These are phyloP conservation scores for Citrus reticulata DNA, from an alignment of 345 rosid species.

Conservation along the genomic window DNA sequence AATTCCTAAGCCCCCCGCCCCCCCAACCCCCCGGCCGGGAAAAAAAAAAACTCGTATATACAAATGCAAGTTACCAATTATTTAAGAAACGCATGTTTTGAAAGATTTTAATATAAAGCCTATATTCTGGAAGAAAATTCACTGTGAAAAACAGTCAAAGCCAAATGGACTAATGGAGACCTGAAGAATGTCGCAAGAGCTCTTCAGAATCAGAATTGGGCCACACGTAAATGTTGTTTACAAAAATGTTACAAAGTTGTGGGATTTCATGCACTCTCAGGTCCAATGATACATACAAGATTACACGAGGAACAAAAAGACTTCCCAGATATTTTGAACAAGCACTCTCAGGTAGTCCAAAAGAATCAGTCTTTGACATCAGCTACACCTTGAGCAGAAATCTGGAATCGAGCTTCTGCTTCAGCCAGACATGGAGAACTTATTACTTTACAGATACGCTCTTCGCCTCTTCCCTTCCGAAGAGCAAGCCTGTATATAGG, in stretches of 20 bases:
- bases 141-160: not conserved
- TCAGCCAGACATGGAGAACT: constrained; percentile 95
- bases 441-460: constrained; percentile 93
- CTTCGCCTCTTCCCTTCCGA: constrained; percentile 94
- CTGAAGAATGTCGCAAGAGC: not conserved
- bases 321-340: not conserved
- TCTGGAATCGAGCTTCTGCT: constrained; percentile 92
- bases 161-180: not conserved
- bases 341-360: not conserved
- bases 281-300: constrained; percentile 4
- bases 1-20: too few species aligned
- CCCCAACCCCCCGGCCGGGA: too few species aligned
- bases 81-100: too few species aligned
- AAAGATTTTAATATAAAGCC: too few species aligned
- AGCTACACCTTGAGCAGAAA: constrained; percentile 77
- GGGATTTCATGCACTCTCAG: not conserved
- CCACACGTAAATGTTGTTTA: not conserved
- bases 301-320: not conserved
- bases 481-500: constrained; percentile 58
- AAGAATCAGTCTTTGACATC: constrained; percentile 76
- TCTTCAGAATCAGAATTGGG: not conserved
- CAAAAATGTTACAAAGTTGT: not conserved
- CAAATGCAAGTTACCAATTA: not conserved
- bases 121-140: not conserved
- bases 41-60: too few species aligned